Conservation (phyloP, 768 basidiomycete species). For the Amylocystis lapponica region DNA sequence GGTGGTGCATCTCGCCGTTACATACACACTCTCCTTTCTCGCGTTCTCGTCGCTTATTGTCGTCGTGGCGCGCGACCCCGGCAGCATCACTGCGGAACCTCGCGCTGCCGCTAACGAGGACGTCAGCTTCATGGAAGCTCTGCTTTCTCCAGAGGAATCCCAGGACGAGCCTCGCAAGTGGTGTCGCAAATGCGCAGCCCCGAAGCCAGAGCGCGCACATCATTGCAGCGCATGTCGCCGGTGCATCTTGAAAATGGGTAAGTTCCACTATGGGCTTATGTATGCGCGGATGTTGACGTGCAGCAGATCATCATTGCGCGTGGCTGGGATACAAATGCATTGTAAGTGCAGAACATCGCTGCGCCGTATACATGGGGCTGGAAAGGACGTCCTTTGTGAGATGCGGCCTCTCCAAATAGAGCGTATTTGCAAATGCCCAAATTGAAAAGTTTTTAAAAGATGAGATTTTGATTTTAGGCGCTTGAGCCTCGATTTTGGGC, state of each 20-base stretch:
- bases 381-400: too few species aligned
- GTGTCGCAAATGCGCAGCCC: slow-evolving; percentile 77
- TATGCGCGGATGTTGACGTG: not conserved
- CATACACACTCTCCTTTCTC: slow-evolving; percentile 63
- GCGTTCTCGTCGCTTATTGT: slow-evolving; percentile 69
- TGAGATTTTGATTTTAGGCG: too few species aligned
- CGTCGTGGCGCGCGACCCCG: slow-evolving; percentile 70
- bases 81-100: slow-evolving; percentile 37
- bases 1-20: slow-evolving; percentile 47
- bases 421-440: too few species aligned
- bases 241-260: slow-evolving; percentile 84
- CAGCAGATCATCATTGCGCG: slow-evolving; percentile 78
- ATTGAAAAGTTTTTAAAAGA: too few species aligned
- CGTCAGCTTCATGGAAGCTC: slow-evolving; percentile 52
- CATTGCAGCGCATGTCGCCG: slow-evolving; percentile 66
- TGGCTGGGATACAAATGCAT: slow-evolving; percentile 79
- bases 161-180: slow-evolving; percentile 48
- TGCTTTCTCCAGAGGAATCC: slow-evolving; percentile 40
- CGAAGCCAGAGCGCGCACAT: slow-evolving; percentile 76
- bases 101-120: slow-evolving; percentile 23
- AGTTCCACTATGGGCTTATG: slow-evolving; percentile 21
- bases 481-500: too few species aligned
- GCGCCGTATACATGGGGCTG: too few species aligned
- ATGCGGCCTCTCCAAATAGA: too few species aligned
- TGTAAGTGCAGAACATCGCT: slow-evolving; percentile 40